phyloP scores from a whole-genome alignment of 352 stramenopile species.

The Globisporangium spiculum region DNA sequence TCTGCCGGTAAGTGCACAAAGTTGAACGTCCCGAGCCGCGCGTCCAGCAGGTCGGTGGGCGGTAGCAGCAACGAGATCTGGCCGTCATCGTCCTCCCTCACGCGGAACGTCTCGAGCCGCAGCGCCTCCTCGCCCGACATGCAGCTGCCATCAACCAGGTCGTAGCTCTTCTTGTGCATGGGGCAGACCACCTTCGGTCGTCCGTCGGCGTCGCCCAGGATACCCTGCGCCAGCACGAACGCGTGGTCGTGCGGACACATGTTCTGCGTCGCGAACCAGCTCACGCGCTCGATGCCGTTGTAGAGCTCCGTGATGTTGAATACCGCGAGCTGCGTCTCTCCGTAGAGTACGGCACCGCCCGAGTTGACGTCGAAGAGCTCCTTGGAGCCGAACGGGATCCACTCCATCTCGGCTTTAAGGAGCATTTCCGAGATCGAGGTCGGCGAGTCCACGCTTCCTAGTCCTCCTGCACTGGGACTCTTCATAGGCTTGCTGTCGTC shows the following conservation, averaged over 20 bases:
- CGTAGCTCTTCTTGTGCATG: conserved; percentile 92
- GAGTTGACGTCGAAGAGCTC: conserved; percentile 79
- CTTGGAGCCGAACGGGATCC: conserved; percentile 73
- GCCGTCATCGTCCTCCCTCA: conserved; percentile 62
- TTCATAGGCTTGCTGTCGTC: conserved; percentile 22
- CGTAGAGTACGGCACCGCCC: conserved; percentile 86
- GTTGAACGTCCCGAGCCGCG: conserved; percentile 76
- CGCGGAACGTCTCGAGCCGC: conserved; percentile 80
- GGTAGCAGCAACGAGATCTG: conserved; percentile 82
- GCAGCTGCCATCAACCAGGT: conserved; percentile 68
- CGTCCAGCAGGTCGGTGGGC: conserved; percentile 69
- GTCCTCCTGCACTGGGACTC: background rate
- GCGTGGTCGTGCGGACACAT: conserved; percentile 92
- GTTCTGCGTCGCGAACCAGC: conserved; percentile 92
- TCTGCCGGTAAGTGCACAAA: conserved; percentile 19
- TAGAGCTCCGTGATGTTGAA: conserved; percentile 82
- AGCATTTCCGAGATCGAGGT: conserved; percentile 29
- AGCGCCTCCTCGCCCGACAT: conserved; percentile 65
- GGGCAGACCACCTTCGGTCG: conserved; percentile 89
- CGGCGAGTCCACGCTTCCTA: conserved; percentile 22
- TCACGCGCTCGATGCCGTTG: conserved; percentile 59
- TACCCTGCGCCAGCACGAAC: conserved; percentile 91
- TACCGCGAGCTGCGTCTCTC: conserved; percentile 87
- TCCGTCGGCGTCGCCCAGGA: conserved; percentile 79
- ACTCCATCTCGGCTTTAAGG: conserved; percentile 32